phyloP scores from a whole-genome alignment of 192 early-diverging fungal species.

The Phycomyces blakesleeanus region DNA sequence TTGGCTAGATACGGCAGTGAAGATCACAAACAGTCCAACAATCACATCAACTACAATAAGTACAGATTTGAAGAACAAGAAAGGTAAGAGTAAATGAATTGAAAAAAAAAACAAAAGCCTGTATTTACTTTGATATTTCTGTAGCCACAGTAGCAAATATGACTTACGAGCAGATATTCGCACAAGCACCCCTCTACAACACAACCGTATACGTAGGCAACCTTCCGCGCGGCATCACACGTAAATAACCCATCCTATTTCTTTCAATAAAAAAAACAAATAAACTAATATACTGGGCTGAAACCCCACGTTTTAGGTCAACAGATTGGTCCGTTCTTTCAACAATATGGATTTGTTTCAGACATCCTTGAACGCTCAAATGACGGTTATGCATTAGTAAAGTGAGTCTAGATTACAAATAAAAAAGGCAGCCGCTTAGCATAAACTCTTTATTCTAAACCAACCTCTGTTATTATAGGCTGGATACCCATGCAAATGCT shows the following conservation, averaged over 20 bases:
- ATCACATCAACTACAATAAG: too few relatives aligned
- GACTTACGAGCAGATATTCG: constrained; percentile 69
- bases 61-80: too few relatives aligned
- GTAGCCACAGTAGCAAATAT: constrained; percentile 24
- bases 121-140: not conserved
- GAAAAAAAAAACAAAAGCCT: not conserved
- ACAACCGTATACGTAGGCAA: constrained; percentile 89
- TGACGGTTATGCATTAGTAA: constrained; percentile 83
- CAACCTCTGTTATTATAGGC: constrained; percentile 27
- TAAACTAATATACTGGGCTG: too few relatives aligned
- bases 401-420: constrained; percentile 40
- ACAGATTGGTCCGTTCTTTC: constrained; percentile 72
- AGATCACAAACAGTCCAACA: not conserved
- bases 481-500: constrained; percentile 88
- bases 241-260: constrained; percentile 8
- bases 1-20: constrained; percentile 78
- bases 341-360: constrained; percentile 69
- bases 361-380: constrained; percentile 81
- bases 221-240: constrained; percentile 64
- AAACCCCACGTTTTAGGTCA: constrained; percentile 42
- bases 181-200: constrained; percentile 78
- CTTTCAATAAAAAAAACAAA: not conserved
- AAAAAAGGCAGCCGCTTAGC: too few relatives aligned
- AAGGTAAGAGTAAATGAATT: not conserved
- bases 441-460: too few relatives aligned